Percentiles rank a stretch among this genome's conserved stretches.
Evolutionary conservation across 441 rosid genomes (phyloP).

Genomic region (Iberis amara): DNA sequence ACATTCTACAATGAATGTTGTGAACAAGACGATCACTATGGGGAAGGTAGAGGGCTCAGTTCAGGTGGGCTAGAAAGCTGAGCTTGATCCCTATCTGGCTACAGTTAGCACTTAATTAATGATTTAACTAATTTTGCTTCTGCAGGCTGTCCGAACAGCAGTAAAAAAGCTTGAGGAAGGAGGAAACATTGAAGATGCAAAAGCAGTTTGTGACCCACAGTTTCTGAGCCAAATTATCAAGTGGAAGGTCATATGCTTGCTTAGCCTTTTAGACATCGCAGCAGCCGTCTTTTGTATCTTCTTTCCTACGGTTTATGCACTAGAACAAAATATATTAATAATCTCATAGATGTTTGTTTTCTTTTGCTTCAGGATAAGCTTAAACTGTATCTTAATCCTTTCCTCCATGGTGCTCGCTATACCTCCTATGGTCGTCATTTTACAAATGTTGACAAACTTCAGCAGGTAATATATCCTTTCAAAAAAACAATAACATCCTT

Average conservation of each 20-base stretch:
- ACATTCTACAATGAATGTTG: slow-evolving; percentile 38
- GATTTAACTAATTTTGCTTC: slow-evolving; percentile 7
- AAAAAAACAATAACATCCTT: slow-evolving; percentile 17
- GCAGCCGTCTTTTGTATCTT: neutral
- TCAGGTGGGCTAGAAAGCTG: slow-evolving; percentile 48
- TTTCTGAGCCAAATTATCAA: slow-evolving; percentile 59
- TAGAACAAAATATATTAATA: neutral
- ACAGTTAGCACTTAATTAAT: slow-evolving; percentile 1
- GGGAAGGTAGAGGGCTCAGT: slow-evolving; percentile 80
- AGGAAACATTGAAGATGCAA: slow-evolving; percentile 70
- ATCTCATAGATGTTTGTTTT: slow-evolving; percentile 25
- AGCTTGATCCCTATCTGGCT: slow-evolving; percentile 18
- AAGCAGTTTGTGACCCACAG: slow-evolving; percentile 77
- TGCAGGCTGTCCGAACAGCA: slow-evolving; percentile 82
- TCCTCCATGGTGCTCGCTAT: slow-evolving; percentile 72
- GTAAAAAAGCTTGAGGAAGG: slow-evolving; percentile 61
- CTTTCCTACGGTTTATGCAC: too few species aligned
- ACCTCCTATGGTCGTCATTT: slow-evolving; percentile 97
- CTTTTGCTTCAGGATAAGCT: slow-evolving; percentile 64
- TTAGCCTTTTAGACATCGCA: slow-evolving; percentile 9
- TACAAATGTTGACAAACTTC: slow-evolving; percentile 75
- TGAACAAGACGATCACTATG: slow-evolving; percentile 61
- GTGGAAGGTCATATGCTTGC: slow-evolving; percentile 67
- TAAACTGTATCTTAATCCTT: slow-evolving; percentile 77
- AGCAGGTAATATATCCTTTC: slow-evolving; percentile 47